phyloP scores from a whole-genome alignment of 23 red algal species.

The Gracilaria domingensis region DNA sequence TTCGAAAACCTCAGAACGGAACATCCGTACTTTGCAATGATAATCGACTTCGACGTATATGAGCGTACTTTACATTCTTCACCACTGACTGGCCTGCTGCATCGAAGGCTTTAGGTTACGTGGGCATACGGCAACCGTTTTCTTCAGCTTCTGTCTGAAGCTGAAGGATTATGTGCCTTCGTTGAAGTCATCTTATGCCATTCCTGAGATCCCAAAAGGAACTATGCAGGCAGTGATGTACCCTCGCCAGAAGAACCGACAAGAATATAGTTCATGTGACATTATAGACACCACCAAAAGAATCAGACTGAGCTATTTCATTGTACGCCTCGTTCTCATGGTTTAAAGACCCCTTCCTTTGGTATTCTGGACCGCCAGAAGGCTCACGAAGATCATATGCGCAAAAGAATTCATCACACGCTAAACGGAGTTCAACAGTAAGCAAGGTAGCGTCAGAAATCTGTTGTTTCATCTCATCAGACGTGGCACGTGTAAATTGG shows the following conservation, averaged over 20 bases:
- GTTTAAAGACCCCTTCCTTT: constrained; percentile 2
- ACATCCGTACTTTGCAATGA: neutral
- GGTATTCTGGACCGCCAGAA: neutral
- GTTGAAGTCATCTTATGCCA: neutral
- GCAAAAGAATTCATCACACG: constrained; percentile 1
- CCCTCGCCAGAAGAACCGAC: too few relatives aligned
- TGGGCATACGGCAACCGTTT: neutral
- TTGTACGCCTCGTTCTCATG: constrained; percentile 18
- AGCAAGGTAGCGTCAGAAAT: neutral
- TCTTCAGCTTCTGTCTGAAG: constrained; percentile 7
- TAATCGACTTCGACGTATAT: neutral
- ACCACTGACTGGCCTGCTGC: too few relatives aligned
- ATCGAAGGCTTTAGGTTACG: neutral
- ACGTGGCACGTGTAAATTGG: neutral
- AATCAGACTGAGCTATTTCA: constrained; percentile 5
- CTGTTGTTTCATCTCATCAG: constrained; percentile 12
- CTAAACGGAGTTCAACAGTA: neutral
- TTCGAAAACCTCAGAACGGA: neutral
- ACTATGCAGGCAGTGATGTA: too few relatives aligned
- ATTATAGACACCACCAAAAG: constrained; percentile 23
- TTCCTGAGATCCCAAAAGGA: neutral
- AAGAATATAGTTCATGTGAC: too few relatives aligned
- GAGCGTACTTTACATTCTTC: neutral
- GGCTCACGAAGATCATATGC: constrained; percentile 18
- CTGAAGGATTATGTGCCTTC: neutral